Evolutionary conservation across 2,329 filamentous ascomycete species (phyloP), one percentile per base, ranked within the genome.

Genomic region (Domatiomyces globalis): DNA sequence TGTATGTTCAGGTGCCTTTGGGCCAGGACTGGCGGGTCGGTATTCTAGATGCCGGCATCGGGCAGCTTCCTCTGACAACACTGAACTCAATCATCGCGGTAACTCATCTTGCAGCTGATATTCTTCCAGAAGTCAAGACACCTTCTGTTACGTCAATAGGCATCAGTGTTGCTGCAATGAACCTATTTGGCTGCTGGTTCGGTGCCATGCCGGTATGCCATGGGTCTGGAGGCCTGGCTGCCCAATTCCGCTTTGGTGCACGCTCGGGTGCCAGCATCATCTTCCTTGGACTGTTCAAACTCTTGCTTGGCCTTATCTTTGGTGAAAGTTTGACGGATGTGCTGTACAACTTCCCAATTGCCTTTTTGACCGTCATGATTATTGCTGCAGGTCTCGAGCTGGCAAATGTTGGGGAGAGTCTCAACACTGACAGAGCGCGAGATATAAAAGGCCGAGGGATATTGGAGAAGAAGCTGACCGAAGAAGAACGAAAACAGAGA

Each of bases 141-240:
- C 87, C 87, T 0, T 80, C 79, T 0, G 83, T 87, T 5, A 90
- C 87, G 0, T 74, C 81, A 0, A 73, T 96, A 27, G 90, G 89
- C 1, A 65, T 89, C 54, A 94, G 87, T 50, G 86, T 96, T 3
- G 82, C 83, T 0, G 62, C 73, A 1, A 94, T 95, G 79, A 96
- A 96, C 64, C 71, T 95, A 2, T 66, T 84, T 1, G 84, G 85
- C 15, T 89, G 86, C 61, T 94, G 87, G 85, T 94, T 95, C 61
- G 89, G 89, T 46, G 85, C 84, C 4, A 96, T 95, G 92, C 92
- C 90, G 2, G 81, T 92, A 3, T 96, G 92, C 63, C 92, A 96
- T 64, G 90, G 90, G 4, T 87, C 87, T 0, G 90, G 90, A 2
- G 90, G 90, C 0, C 73, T 96, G 0, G 92, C 92, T 4, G 92